Percentiles rank a stretch among this genome's conserved stretches.
These are phyloP conservation scores for Coniferiporia weirii DNA, from an alignment of 1,284 basidiomycete species.

Conservation along the genomic window DNA sequence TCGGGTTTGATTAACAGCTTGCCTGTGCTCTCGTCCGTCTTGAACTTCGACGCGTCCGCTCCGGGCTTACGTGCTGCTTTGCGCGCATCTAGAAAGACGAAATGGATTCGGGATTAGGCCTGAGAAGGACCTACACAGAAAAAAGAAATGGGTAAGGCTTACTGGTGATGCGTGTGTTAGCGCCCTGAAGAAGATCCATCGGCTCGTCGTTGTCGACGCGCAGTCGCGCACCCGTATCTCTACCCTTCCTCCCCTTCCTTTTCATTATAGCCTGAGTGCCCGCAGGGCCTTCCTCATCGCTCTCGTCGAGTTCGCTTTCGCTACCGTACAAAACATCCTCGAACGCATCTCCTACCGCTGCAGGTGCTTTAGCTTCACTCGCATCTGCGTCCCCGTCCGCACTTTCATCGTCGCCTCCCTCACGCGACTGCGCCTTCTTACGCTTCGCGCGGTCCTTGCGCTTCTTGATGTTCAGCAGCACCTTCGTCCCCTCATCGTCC, in stretches of 20 bases:
- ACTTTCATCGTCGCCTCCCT: conserved; percentile 41
- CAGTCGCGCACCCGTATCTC: conserved; percentile 53
- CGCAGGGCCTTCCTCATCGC: conserved; percentile 56
- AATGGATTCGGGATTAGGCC: not conserved
- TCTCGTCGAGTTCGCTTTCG: conserved; percentile 79
- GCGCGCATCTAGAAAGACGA: conserved; percentile 34
- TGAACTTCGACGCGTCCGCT: conserved; percentile 83
- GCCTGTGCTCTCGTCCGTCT: conserved; percentile 82
- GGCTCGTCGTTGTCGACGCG: conserved; percentile 91
- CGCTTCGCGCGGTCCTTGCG: conserved; percentile 83
- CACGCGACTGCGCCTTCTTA: conserved; percentile 56
- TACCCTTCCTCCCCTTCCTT: conserved; percentile 31
- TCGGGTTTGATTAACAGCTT: conserved; percentile 83
- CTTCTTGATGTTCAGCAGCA: conserved; percentile 88
- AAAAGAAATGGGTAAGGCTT: conserved; percentile 27
- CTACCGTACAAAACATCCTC: conserved; percentile 95
- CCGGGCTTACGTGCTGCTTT: conserved; percentile 64
- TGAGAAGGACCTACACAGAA: no score
- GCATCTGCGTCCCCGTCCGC: conserved; percentile 23
- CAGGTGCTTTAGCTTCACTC: conserved; percentile 37
- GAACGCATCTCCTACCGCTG: conserved; percentile 77
- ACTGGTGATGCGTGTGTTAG: conserved; percentile 77
- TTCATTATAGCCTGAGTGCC: conserved; percentile 24
- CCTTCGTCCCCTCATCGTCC: conserved; percentile 63
- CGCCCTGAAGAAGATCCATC: conserved; percentile 89